Base-by-base conservation (phyloP, 2,329 filamentous ascomycete species). In the Colletotrichum acutatum region DNA sequence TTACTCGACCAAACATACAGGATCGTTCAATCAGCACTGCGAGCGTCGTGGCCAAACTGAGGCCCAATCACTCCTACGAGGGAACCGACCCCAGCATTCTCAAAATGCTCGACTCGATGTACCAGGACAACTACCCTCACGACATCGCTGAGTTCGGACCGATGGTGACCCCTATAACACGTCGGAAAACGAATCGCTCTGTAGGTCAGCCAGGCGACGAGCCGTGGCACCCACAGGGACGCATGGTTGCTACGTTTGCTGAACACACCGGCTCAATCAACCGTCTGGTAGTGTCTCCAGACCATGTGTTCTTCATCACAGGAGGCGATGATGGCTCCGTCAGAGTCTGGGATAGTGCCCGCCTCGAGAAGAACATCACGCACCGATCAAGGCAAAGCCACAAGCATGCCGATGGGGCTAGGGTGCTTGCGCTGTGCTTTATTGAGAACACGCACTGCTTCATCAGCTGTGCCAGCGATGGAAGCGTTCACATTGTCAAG, bases 401-500 rank as follows among this genome's bases (percentile, higher is more conserved):
- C 83, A 92, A 88, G 70, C 94, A 98, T 77, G 89, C 88, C 0
- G 83, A 89, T 1, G 93, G 92, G 1, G 89, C 92, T 0, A 93
- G 90, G 72, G 93, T 98, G 2, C 91, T 94, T 34, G 92, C 94
- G 16, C 82, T 99, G 26, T 95, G 94, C 77, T 98, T 99, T 79
- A 90, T 99, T 52, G 95, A 98, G 79, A 94, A 95, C 76, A 98
- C 95, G 0, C 95, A 98, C 81, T 95, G 94, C 26, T 98, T 99
- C 80, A 88, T 98, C 74, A 97, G 94, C 79, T 97, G 94, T 65
- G 95, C 94, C 5, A 95, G 90, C 59, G 95, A 99, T 81, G 97
- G 97, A 26, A 96, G 92, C 77, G 92, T 99, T 11, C 93, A 97
- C 79, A 94, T 97, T 2, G 93, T 98, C 74, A 95, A 95, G 79